Evolutionary conservation across 1,284 basidiomycete species (phyloP).

Genomic region (Pyrrhoderma lamaoense): DNA sequence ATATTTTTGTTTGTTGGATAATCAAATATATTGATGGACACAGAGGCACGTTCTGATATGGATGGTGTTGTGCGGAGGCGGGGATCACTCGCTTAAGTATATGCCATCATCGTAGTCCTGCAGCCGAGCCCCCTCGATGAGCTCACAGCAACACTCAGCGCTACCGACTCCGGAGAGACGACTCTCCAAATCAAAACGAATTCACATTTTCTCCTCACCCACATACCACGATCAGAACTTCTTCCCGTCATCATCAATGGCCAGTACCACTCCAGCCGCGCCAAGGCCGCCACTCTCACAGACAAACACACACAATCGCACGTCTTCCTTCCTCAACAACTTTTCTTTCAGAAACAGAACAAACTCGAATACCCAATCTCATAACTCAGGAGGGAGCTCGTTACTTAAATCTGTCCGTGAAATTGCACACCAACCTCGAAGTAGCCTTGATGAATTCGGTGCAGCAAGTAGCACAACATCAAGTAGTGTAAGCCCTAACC

Average conservation of each 20-base stretch:
- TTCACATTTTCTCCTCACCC: no score
- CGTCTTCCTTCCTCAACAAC: slow-evolving; percentile 21
- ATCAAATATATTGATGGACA: no score
- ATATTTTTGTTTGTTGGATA: no score
- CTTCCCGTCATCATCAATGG: slow-evolving; percentile 6
- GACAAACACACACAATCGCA: not conserved
- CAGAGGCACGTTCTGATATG: no score
- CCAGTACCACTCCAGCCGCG: slow-evolving; percentile 3
- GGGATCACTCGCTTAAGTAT: no score
- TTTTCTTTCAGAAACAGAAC: slow-evolving; percentile 15
- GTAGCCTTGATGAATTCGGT: not conserved
- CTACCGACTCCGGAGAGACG: not conserved
- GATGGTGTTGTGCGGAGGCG: no score
- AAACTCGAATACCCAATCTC: not conserved
- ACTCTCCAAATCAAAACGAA: slow-evolving; percentile 4
- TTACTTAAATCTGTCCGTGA: slow-evolving; percentile 3
- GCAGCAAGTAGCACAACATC: no score
- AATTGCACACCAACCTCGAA: not conserved
- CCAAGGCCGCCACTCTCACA: slow-evolving; percentile 1
- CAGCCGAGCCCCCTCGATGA: not conserved
- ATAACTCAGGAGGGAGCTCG: not conserved
- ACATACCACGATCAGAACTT: not conserved
- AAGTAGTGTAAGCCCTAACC: no score
- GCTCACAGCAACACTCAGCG: not conserved
- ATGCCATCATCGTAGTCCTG: no score